These are phyloP conservation scores for Trichoderma simmonsii DNA, from an alignment of 2,329 filamentous ascomycete species.

Conservation along the genomic window DNA sequence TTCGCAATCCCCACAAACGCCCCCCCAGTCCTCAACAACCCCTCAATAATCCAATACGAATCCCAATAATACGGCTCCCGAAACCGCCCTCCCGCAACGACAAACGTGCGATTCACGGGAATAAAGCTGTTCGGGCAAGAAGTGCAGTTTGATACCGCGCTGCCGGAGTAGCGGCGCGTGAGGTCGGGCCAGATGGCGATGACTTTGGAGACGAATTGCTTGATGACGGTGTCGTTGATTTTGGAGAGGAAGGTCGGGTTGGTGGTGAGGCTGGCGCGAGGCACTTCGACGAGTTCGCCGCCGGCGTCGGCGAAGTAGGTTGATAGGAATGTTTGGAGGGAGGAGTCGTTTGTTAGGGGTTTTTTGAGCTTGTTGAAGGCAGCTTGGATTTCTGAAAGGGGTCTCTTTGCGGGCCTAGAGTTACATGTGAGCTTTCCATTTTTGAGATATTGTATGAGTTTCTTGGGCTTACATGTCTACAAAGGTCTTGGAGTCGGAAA, in stretches of 20 bases:
- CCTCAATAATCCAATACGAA: slow-evolving; percentile 66
- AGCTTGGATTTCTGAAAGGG: slow-evolving; percentile 57
- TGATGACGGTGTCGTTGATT: slow-evolving; percentile 56
- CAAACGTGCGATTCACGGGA: slow-evolving; percentile 63
- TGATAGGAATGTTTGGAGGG: slow-evolving; percentile 59
- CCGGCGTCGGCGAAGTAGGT: slow-evolving; percentile 62
- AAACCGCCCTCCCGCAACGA: slow-evolving; percentile 70
- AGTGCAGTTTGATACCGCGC: slow-evolving; percentile 50
- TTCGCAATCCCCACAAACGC: slow-evolving; percentile 60
- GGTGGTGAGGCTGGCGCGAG: slow-evolving; percentile 49
- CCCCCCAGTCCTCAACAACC: slow-evolving; percentile 61
- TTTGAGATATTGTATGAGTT: background rate
- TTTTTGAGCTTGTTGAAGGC: slow-evolving; percentile 59
- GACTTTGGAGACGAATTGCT: slow-evolving; percentile 60
- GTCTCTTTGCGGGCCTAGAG: slow-evolving; percentile 56
- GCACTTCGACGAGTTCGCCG: slow-evolving; percentile 57
- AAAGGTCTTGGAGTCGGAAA: slow-evolving; percentile 67
- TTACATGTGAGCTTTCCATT: background rate
- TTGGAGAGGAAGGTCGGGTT: slow-evolving; percentile 56
- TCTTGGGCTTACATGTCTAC: slow-evolving; percentile 55
- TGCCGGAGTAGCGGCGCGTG: slow-evolving; percentile 57
- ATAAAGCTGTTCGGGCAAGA: slow-evolving; percentile 64
- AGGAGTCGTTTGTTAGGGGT: slow-evolving; percentile 61
- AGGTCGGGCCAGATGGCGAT: slow-evolving; percentile 69
- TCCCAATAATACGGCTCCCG: slow-evolving; percentile 71